Conservation (phyloP, 164 flowering plant genomes). For the Hamamelis virginiana region DNA sequence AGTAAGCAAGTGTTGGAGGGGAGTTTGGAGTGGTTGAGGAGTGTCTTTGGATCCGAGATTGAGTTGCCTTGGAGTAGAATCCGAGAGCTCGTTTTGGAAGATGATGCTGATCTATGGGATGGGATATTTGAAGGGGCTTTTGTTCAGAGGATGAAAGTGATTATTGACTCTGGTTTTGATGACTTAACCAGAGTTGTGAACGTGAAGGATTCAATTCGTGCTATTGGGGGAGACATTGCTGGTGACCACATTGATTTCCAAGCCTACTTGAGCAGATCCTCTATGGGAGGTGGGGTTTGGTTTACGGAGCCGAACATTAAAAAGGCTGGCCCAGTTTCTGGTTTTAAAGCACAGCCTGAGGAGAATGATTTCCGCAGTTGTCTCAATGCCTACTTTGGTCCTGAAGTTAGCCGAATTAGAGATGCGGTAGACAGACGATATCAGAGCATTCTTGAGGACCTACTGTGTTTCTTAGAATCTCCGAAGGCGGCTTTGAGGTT, state of each 20-base stretch:
- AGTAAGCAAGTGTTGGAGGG: constrained; percentile 79
- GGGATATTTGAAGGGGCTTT: constrained; percentile 90
- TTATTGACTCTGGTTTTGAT: constrained; percentile 58
- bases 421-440: constrained; percentile 80
- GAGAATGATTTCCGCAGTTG: constrained; percentile 65
- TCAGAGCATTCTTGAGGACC: constrained; percentile 67
- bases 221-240: constrained; percentile 30
- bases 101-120: constrained; percentile 87
- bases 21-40: constrained; percentile 91
- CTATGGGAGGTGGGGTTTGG: constrained; percentile 86
- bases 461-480: constrained; percentile 76
- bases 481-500: constrained; percentile 72
- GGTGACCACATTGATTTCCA: constrained; percentile 41
- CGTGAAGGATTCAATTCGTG: constrained; percentile 43
- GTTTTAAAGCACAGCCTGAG: constrained; percentile 40
- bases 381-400: constrained; percentile 82
- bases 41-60: constrained; percentile 91
- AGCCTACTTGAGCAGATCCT: constrained; percentile 49
- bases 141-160: constrained; percentile 71
- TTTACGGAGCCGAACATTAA: constrained; percentile 59
- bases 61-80: constrained; percentile 89
- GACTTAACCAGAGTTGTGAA: constrained; percentile 44
- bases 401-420: constrained; percentile 73
- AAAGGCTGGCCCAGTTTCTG: constrained; percentile 35
- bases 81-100: constrained; percentile 75